phyloP scores from a whole-genome alignment of 2,329 filamentous ascomycete genomes.

The Ascochyta rabiei region DNA sequence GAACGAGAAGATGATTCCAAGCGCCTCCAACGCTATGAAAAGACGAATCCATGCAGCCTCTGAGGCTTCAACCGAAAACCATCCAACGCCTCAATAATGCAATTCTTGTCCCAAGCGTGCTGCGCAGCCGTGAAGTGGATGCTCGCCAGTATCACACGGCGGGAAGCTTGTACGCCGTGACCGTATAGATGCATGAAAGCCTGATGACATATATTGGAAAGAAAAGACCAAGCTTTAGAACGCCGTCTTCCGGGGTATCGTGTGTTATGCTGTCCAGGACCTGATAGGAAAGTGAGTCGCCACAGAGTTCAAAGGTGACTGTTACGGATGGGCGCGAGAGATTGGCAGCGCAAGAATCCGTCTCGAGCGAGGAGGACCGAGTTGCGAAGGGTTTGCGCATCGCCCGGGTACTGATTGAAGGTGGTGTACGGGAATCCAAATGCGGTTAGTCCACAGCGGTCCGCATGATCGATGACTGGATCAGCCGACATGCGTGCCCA shows the following conservation, averaged over 20 bases:
- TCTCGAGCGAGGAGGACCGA: slow-evolving; percentile 4
- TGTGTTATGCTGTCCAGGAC: slow-evolving; percentile 34
- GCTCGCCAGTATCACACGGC: slow-evolving; percentile 21
- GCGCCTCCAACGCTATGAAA: background rate
- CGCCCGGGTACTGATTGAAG: slow-evolving; percentile 27
- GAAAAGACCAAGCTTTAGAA: slow-evolving; percentile 24
- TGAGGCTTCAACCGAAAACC: background rate
- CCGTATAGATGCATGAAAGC: slow-evolving; percentile 21
- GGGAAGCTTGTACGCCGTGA: slow-evolving; percentile 19
- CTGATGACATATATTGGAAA: slow-evolving; percentile 20
- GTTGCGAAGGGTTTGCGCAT: slow-evolving; percentile 21
- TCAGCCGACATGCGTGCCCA: slow-evolving; percentile 40
- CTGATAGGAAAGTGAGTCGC: slow-evolving; percentile 15
- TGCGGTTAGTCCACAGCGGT: slow-evolving; percentile 31
- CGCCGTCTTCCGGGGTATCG: slow-evolving; percentile 45
- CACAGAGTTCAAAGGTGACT: slow-evolving; percentile 23
- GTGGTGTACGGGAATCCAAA: slow-evolving; percentile 36
- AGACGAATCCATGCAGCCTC: background rate
- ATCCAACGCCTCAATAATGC: slow-evolving; percentile 23
- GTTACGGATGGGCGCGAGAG: slow-evolving; percentile 13
- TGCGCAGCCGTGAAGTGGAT: slow-evolving; percentile 21
- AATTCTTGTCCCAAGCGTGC: slow-evolving; percentile 17
- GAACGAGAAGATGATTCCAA: no score
- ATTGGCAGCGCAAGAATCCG: background rate
- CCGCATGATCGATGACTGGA: slow-evolving; percentile 41